phyloP scores from a whole-genome alignment of 2,329 filamentous ascomycete genomes.

The Lachnellula subtilissima region DNA sequence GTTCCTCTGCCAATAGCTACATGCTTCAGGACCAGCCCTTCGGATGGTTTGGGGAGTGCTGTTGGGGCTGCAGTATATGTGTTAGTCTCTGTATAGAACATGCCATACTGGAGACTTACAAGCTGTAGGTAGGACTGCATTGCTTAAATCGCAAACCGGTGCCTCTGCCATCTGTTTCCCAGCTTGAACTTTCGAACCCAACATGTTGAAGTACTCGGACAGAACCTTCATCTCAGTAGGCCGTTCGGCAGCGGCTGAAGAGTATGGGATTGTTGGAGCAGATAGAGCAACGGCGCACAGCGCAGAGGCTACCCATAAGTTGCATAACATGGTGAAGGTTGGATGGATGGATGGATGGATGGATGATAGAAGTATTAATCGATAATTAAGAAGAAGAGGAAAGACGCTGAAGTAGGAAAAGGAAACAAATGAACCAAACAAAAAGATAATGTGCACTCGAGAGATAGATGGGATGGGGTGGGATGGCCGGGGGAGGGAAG shows the following conservation, averaged over 20 bases:
- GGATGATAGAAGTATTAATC: conserved; percentile 2
- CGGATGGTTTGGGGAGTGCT: conserved; percentile 55
- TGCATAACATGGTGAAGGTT: conserved; percentile 43
- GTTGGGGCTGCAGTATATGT: conserved; percentile 42
- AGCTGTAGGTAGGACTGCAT: conserved; percentile 47
- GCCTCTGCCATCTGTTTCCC: conserved; percentile 38
- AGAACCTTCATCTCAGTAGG: conserved; percentile 36
- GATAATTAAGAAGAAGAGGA: neutral
- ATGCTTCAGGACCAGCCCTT: conserved; percentile 63
- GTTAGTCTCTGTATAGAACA: conserved; percentile 4
- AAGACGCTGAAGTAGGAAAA: neutral
- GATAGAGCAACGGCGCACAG: conserved; percentile 42
- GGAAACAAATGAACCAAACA: conserved; percentile 9
- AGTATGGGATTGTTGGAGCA: conserved; percentile 25
- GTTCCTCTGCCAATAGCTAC: conserved; percentile 84
- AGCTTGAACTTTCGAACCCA: conserved; percentile 51
- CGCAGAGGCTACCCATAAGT: conserved; percentile 43
- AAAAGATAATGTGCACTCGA: conserved; percentile 8
- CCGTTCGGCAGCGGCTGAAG: conserved; percentile 14
- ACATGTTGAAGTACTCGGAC: conserved; percentile 56
- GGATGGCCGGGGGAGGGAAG: conserved; percentile 2
- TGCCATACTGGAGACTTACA: conserved; percentile 32
- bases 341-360: conserved; percentile 2
- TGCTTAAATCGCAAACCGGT: conserved; percentile 51
- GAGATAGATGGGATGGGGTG: conserved; percentile 3